Base-by-base conservation (phyloP, 805 yeast genomes). In the Monosporozyma servazzii region DNA sequence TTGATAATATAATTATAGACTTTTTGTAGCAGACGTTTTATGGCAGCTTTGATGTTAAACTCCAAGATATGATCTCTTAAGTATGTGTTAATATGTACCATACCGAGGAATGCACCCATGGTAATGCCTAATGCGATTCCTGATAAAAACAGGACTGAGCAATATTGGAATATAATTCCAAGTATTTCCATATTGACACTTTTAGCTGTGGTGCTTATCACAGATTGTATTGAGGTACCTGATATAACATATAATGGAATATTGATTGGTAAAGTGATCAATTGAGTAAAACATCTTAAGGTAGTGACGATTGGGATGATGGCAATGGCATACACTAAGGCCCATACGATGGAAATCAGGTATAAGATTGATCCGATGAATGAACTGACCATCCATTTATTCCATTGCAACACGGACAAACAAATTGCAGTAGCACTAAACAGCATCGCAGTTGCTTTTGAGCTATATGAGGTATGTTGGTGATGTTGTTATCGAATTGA, bases 191-290 rank as follows among this genome's bases (percentile, higher is more conserved):
- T 17, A 62, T 29, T 2, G 67, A 52, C 9, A 59, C 54, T 13
- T 64, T 62, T 20, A 57, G 51, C 21, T 61, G 44, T 21, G n/a
- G 10, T 41, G 15, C 10, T 43, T 29, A 54, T 41, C 10, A 63
- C 42, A 13, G 56, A 53, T 43, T 57, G 55, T 17, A 64, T 25
- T 1, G 69, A 53, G 9, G 60, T 54, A 8, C 65, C 64, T 18
- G 58, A 50, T 11, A 65, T 41, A 6, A 64, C 21, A 8, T 49
- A 47, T 46, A 63, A 48, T 17, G 67, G 66, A 3, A 64, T 51
- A 49, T 65, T 65, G 6, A 64, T 45, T 2, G 69, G 69, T 20
- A 65, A 20, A 1, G 43, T 47, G 15, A 36, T 18, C 20, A 47
- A 37, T 40, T 27, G 29, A 21, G 29, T 41, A 6, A 41, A 21